Conservation (phyloP, 768 basidiomycete species). For the Solioccasus polychromus region DNA sequence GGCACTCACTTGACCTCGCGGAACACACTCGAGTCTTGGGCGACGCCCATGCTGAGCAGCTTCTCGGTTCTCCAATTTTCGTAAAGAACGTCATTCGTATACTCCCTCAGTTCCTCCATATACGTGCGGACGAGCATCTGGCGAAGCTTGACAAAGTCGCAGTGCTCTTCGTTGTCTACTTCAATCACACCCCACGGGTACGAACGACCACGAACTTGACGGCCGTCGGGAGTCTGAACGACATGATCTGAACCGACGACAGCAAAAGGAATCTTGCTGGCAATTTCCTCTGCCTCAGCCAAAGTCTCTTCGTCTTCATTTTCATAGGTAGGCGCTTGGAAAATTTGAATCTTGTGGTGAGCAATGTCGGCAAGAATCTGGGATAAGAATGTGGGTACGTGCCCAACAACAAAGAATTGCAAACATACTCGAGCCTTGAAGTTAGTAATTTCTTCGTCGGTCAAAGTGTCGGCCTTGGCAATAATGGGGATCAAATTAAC, state of each 20-base stretch:
- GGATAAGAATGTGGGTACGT: constrained; percentile 1
- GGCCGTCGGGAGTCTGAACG: constrained; percentile 82
- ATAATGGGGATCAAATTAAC: constrained; percentile 99
- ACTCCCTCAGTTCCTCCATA: constrained; percentile 98
- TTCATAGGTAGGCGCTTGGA: constrained; percentile 96
- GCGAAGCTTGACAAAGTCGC: constrained; percentile 98
- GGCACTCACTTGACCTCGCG: constrained; percentile 93
- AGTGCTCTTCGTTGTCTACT: constrained; percentile 99
- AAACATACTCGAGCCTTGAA: constrained; percentile 89
- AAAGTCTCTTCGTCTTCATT: constrained; percentile 99
- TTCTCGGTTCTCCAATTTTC: constrained; percentile 99
- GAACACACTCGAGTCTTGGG: constrained; percentile 97
- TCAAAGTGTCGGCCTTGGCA: constrained; percentile 96
- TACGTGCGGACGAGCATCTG: constrained; percentile 99
- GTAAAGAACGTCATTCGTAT: constrained; percentile 93
- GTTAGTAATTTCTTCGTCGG: constrained; percentile 88
- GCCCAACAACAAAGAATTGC: not conserved
- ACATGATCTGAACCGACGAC: constrained; percentile 91
- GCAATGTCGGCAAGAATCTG: constrained; percentile 92
- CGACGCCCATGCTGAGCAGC: constrained; percentile 94
- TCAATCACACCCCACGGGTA: constrained; percentile 99
- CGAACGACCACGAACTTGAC: constrained; percentile 87
- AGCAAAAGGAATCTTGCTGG: constrained; percentile 97
- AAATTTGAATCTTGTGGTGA: constrained; percentile 95
- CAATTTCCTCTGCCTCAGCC: constrained; percentile 96